phyloP scores from a whole-genome alignment of 257 asterid genomes.

The Striga asiatica region DNA sequence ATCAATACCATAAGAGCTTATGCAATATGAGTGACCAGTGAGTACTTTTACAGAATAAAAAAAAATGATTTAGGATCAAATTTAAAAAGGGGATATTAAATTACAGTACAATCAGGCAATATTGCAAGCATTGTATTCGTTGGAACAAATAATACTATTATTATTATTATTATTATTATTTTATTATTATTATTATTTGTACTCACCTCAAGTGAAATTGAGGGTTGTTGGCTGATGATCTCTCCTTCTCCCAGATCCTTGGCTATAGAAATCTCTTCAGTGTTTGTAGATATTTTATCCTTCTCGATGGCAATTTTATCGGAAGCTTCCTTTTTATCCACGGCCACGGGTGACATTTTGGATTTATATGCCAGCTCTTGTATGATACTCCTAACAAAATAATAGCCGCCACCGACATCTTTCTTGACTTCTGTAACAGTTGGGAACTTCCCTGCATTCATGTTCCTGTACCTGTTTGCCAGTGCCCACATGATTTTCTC shows the following conservation, averaged over 20 bases:
- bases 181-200: slow-evolving; percentile 14
- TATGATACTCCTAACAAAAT: slow-evolving; percentile 33
- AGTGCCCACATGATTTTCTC: slow-evolving; percentile 9
- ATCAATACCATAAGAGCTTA: slow-evolving; percentile 2
- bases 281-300: slow-evolving; percentile 13
- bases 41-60: no score
- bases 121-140: no score
- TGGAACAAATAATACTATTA: no score
- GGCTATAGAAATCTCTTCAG: no score
- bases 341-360: slow-evolving; percentile 19
- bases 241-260: no score
- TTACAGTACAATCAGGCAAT: no score
- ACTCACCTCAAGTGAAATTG: slow-evolving; percentile 16
- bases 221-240: slow-evolving; percentile 20
- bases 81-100: no score
- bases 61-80: no score
- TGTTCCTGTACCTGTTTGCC: slow-evolving; percentile 55
- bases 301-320: slow-evolving; percentile 15
- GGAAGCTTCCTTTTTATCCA: slow-evolving; percentile 5
- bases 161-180: no score
- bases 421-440: slow-evolving; percentile 22
- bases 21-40: no score
- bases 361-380: slow-evolving; percentile 48
- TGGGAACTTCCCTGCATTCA: slow-evolving; percentile 80
- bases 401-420: slow-evolving; percentile 58